phyloP scores from a whole-genome alignment of 1,284 basidiomycete species.

The Erythrobasidium hasegawianum region DNA sequence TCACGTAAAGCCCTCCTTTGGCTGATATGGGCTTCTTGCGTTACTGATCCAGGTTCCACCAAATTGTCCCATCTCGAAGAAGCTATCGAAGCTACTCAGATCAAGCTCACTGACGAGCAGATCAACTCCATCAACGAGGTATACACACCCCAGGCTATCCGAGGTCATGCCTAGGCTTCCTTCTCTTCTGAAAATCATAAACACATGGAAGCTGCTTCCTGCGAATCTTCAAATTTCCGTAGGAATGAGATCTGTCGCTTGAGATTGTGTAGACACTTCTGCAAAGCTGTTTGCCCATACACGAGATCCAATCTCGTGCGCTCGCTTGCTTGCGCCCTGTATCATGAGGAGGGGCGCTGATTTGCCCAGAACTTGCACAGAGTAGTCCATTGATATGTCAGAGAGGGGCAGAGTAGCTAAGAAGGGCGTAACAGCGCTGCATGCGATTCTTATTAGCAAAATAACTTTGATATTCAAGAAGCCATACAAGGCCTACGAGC shows the following conservation, averaged over 20 bases:
- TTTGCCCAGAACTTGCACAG: slow-evolving; percentile 17
- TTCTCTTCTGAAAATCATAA: too few relatives aligned
- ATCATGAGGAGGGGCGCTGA: slow-evolving; percentile 1
- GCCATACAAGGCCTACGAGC: slow-evolving; percentile 23
- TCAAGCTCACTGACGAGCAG: slow-evolving; percentile 57
- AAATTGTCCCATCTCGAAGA: slow-evolving; percentile 40
- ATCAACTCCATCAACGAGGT: slow-evolving; percentile 55
- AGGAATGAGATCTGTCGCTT: too few relatives aligned
- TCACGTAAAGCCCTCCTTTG: too few relatives aligned
- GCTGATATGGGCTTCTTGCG: too few relatives aligned
- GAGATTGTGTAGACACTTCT: not conserved
- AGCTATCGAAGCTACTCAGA: slow-evolving; percentile 47
- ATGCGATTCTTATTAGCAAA: too few relatives aligned
- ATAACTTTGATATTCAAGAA: too few relatives aligned
- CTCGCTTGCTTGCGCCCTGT: not conserved
- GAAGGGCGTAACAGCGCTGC: slow-evolving; percentile 25
- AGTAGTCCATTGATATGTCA: slow-evolving; percentile 3
- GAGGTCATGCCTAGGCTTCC: slow-evolving; percentile 47
- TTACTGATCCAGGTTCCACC: slow-evolving; percentile 37
- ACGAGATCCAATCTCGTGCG: not conserved
- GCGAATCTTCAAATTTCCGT: too few relatives aligned
- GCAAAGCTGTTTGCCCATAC: slow-evolving; percentile 17
- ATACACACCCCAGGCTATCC: slow-evolving; percentile 52
- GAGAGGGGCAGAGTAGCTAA: slow-evolving; percentile 27
- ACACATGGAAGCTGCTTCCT: too few relatives aligned